These are phyloP conservation scores for Brasenia schreberi DNA, from an alignment of 164 flowering plant species.

Conservation along the genomic window DNA sequence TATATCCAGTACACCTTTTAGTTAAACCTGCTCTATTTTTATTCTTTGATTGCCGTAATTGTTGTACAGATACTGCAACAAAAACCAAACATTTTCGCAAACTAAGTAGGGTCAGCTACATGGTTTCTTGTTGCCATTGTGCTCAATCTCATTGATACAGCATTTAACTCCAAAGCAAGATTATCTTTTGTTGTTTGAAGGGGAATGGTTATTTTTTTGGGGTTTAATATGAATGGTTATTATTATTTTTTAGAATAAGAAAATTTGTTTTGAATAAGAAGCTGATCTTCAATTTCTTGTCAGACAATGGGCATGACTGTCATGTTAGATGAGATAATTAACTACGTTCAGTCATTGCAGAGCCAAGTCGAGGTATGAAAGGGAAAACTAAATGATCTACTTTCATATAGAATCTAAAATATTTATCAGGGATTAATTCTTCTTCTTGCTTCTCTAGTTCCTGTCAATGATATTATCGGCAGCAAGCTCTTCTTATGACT, in stretches of 20 bases:
- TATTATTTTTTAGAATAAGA: not conserved
- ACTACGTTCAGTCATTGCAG: conserved; percentile 2
- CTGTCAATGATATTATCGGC: conserved; percentile 62
- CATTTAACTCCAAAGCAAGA: no score
- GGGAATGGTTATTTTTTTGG: no score
- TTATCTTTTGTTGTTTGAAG: no score
- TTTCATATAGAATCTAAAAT: not conserved
- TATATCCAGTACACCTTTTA: no score
- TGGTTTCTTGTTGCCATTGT: no score
- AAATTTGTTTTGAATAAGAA: not conserved
- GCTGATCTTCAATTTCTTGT: not conserved
- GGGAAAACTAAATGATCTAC: not conserved
- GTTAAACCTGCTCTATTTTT: not conserved
- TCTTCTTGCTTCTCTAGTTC: conserved; percentile 19
- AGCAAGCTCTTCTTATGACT: conserved; percentile 44
- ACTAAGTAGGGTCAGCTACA: no score
- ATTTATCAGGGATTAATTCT: not conserved
- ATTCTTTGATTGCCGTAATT: not conserved
- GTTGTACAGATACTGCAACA: conserved; percentile 4
- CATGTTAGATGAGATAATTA: conserved; percentile 35
- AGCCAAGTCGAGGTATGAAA: not conserved
- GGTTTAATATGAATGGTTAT: conserved; percentile 36
- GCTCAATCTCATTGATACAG: no score
- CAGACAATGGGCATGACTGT: conserved; percentile 77
- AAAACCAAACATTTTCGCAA: no score